These are phyloP conservation scores for Phytophthora idaei DNA, from an alignment of 352 stramenopile genomes.

Conservation along the genomic window DNA sequence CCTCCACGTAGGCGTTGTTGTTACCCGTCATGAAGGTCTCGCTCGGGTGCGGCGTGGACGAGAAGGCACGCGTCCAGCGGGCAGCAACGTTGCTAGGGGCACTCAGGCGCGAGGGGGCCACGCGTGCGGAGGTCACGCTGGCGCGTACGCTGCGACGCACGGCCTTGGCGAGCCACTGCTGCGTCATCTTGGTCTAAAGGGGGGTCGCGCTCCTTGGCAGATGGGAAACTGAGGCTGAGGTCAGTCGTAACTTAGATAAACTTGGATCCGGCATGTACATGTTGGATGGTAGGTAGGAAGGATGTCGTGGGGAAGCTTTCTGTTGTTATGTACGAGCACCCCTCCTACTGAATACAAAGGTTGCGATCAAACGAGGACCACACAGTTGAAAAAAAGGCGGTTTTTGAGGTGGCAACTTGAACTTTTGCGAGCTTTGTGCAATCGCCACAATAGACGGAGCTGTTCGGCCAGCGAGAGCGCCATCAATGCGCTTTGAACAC, in stretches of 20 bases:
- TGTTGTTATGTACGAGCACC: constrained; percentile 1
- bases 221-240: constrained; percentile 38
- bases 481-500: neutral
- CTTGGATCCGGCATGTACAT: constrained; percentile 21
- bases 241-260: constrained; percentile 3
- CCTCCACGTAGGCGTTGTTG: constrained; percentile 96
- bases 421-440: constrained; percentile 28
- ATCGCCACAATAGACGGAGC: constrained; percentile 33
- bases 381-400: constrained; percentile 14
- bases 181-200: constrained; percentile 43
- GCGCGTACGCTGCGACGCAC: constrained; percentile 55
- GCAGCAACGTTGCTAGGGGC: constrained; percentile 20
- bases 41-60: constrained; percentile 75
- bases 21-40: constrained; percentile 95
- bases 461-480: constrained; percentile 8
- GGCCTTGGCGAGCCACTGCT: constrained; percentile 70
- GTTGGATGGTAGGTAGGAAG: constrained; percentile 8
- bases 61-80: constrained; percentile 53
- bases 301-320: constrained; percentile 11
- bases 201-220: constrained; percentile 9
- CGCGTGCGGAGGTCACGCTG: constrained; percentile 26
- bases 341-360: constrained; percentile 16
- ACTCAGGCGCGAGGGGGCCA: constrained; percentile 9
- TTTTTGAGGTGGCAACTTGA: constrained; percentile 30
- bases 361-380: constrained; percentile 33